Evolutionary conservation across 345 rosid genomes (phyloP).

Genomic region (Cardamine occulta): DNA sequence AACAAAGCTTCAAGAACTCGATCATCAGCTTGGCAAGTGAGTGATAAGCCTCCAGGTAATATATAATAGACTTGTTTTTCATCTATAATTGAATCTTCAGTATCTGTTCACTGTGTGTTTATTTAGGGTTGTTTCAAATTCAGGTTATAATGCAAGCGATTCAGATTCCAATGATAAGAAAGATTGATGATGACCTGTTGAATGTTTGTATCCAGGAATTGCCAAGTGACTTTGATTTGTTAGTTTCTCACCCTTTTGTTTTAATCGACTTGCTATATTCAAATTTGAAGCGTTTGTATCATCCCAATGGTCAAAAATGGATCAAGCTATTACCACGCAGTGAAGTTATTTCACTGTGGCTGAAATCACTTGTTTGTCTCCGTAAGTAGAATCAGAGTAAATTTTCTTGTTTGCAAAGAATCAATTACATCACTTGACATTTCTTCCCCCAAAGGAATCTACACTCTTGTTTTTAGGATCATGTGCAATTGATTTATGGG

Average conservation of each 20-base stretch:
- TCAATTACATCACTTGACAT: neutral
- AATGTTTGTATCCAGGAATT: constrained; percentile 26
- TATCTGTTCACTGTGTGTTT: constrained; percentile 11
- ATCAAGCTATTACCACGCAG: constrained; percentile 12
- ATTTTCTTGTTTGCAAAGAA: neutral
- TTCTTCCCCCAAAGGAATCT: neutral
- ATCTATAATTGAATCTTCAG: neutral
- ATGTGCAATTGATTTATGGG: neutral
- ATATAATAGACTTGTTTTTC: neutral
- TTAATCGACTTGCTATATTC: constrained; percentile 23
- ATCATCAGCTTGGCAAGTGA: constrained; percentile 68
- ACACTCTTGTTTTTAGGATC: neutral
- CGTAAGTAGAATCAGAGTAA: neutral
- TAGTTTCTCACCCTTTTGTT: constrained; percentile 27
- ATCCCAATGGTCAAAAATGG: constrained; percentile 5
- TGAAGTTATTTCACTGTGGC: constrained; percentile 9
- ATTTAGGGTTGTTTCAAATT: neutral
- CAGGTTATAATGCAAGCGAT: constrained; percentile 79
- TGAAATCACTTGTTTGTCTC: neutral
- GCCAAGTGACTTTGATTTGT: constrained; percentile 31
- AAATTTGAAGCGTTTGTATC: constrained; percentile 24
- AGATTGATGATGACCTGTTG: constrained; percentile 11
- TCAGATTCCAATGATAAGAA: constrained; percentile 65
- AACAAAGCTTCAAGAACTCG: constrained; percentile 64
- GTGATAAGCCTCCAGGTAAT: constrained; percentile 70